Conservation (phyloP, 1,284 basidiomycete species). For the Cerioporus squamosus region DNA sequence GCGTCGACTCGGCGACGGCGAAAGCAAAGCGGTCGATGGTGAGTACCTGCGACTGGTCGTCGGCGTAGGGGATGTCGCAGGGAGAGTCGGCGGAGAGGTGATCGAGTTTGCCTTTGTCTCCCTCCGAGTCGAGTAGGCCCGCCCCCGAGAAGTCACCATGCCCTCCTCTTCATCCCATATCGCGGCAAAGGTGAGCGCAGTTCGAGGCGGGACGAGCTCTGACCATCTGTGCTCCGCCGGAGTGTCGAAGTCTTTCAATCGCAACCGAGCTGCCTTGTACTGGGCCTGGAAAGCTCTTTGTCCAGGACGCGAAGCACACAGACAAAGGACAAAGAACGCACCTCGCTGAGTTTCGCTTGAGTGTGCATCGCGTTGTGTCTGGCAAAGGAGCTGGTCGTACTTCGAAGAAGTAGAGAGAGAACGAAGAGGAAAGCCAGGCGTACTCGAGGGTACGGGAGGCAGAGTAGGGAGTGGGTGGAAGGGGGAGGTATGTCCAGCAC, state of each 20-base stretch:
- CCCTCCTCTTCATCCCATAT: constrained; percentile 62
- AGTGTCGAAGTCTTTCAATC: constrained; percentile 21
- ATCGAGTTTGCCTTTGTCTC: constrained; percentile 28
- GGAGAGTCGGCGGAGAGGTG: constrained; percentile 30
- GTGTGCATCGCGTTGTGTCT: constrained; percentile 6
- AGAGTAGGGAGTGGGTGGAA: not conserved
- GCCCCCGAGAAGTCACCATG: constrained; percentile 60
- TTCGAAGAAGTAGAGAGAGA: constrained; percentile 8
- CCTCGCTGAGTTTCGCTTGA: constrained; percentile 5
- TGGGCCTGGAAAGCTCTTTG: constrained; percentile 2
- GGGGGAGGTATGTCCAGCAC: constrained; percentile 30
- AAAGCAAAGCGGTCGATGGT: constrained; percentile 37
- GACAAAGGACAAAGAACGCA: constrained; percentile 9
- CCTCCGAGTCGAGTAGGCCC: constrained; percentile 44
- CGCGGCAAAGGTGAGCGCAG: constrained; percentile 60
- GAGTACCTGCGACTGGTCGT: constrained; percentile 43
- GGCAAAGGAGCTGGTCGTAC: constrained; percentile 1
- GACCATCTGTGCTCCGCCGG: constrained; percentile 50
- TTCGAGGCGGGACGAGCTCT: constrained; percentile 55
- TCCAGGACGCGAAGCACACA: not conserved
- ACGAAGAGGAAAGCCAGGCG: constrained; percentile 6
- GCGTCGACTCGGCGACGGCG: constrained; percentile 4
- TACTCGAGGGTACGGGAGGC: not conserved
- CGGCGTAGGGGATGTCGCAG: constrained; percentile 27
- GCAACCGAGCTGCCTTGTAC: constrained; percentile 13